A percentile compares a stretch with the other conserved stretches of the same genome.
Evolutionary conservation across 768 basidiomycete genomes (phyloP).

Genomic region (Suillus subluteus): DNA sequence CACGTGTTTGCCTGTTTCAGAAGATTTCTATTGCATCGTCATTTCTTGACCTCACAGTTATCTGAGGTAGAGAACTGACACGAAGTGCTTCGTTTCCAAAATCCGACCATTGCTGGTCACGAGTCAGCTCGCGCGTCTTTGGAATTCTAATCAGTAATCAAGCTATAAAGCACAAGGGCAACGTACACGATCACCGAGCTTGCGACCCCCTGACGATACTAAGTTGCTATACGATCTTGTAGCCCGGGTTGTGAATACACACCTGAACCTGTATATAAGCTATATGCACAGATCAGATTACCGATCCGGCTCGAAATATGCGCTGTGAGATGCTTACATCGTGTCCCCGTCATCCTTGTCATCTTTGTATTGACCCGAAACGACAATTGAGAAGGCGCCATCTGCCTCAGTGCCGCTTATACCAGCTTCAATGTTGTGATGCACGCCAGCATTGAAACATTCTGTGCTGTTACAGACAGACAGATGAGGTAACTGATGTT

Average conservation of each 20-base stretch:
- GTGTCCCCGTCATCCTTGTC: conserved; percentile 29
- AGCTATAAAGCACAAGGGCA: too few relatives aligned
- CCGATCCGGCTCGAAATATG: too few relatives aligned
- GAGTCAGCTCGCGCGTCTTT: conserved; percentile 24
- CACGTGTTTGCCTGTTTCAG: conserved; percentile 19
- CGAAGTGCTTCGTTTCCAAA: conserved; percentile 18
- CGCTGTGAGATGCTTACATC: conserved; percentile 20
- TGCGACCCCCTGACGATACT: conserved; percentile 21
- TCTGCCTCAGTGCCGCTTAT: conserved; percentile 20
- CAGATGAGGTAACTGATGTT: not conserved
- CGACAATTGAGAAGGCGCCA: conserved; percentile 23
- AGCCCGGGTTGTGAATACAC: not conserved
- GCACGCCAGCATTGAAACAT: conserved; percentile 24
- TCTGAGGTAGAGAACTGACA: conserved; percentile 14
- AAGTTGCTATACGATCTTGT: not conserved
- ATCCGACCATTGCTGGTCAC: conserved; percentile 26
- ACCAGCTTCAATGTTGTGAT: conserved; percentile 16
- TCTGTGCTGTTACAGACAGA: not conserved
- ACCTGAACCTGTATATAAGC: conserved; percentile 32
- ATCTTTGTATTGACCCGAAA: conserved; percentile 26
- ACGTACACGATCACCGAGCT: conserved; percentile 10
- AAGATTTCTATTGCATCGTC: conserved; percentile 24
- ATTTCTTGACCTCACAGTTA: not conserved
- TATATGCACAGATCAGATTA: conserved; percentile 15
- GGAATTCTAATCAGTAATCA: not conserved